Evolutionary conservation across 2,329 filamentous ascomycete genomes (phyloP).

Genomic region (Raffaelea deltoideospora): DNA sequence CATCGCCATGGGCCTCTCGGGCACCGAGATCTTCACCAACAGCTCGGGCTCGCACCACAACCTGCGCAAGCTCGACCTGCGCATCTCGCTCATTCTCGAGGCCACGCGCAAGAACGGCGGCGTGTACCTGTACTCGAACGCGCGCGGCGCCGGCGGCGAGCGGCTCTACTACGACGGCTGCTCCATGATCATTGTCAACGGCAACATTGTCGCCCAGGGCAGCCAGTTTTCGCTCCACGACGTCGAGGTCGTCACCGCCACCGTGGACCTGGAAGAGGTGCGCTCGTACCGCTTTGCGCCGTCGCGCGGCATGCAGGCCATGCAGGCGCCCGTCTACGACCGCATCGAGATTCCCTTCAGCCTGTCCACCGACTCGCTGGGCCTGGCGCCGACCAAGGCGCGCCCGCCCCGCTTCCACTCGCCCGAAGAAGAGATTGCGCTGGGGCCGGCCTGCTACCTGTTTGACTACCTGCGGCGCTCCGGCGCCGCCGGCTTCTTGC

Average conservation of each 20-base stretch:
- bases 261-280: conserved; percentile 58
- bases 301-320: conserved; percentile 43
- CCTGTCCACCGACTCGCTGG: conserved; percentile 15
- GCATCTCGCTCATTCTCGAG: conserved; percentile 49
- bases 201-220: conserved; percentile 47
- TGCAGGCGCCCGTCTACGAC: conserved; percentile 27
- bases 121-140: conserved; percentile 42
- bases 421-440: conserved; percentile 52
- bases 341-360: conserved; percentile 23
- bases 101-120: conserved; percentile 36
- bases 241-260: conserved; percentile 51
- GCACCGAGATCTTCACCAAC: conserved; percentile 60
- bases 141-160: conserved; percentile 27
- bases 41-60: conserved; percentile 45
- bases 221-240: conserved; percentile 43
- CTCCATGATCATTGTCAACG: conserved; percentile 48
- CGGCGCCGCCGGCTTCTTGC: conserved; percentile 32
- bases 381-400: conserved; percentile 16
- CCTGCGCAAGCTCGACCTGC: conserved; percentile 46
- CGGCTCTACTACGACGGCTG: conserved; percentile 48
- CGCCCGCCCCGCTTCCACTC: conserved; percentile 35
- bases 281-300: conserved; percentile 40
- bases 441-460: conserved; percentile 49
- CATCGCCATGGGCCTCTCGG: conserved; percentile 47
- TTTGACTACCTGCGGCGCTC: conserved; percentile 41